Evolutionary conservation across 805 yeast genomes (phyloP).

Genomic region (Clavispora asparagi): DNA sequence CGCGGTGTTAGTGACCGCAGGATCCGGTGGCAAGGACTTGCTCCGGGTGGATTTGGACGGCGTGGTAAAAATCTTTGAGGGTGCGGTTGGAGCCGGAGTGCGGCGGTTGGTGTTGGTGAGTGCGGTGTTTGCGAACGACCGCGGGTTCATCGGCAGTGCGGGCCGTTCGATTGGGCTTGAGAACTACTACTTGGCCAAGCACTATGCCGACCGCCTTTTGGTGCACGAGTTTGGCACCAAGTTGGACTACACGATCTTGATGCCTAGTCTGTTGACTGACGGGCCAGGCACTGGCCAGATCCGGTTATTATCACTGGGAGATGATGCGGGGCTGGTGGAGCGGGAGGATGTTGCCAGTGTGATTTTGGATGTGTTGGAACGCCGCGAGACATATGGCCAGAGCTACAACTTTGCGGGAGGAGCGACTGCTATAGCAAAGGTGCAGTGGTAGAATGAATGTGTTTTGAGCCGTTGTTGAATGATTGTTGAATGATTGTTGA

Average conservation of each 20-base stretch:
- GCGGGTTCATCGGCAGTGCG: slow-evolving; percentile 41
- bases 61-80: slow-evolving; percentile 53
- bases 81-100: slow-evolving; percentile 39
- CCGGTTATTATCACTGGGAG: slow-evolving; percentile 20
- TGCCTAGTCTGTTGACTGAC: slow-evolving; percentile 45
- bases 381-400: slow-evolving; percentile 35
- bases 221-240: slow-evolving; percentile 30
- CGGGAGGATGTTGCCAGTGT: slow-evolving; percentile 56
- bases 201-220: slow-evolving; percentile 49
- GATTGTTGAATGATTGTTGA: too few relatives aligned
- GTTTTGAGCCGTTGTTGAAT: too few relatives aligned
- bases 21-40: slow-evolving; percentile 54
- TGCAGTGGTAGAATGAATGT: not conserved
- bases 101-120: slow-evolving; percentile 49
- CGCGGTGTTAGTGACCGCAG: slow-evolving; percentile 58
- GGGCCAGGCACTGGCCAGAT: slow-evolving; percentile 41
- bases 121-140: slow-evolving; percentile 50
- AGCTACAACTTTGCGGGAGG: slow-evolving; percentile 44
- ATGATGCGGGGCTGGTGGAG: slow-evolving; percentile 23
- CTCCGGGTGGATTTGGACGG: slow-evolving; percentile 59
- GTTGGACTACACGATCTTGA: slow-evolving; percentile 54
- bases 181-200: slow-evolving; percentile 55
- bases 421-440: slow-evolving; percentile 20
- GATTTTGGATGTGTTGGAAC: slow-evolving; percentile 32
- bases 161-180: slow-evolving; percentile 27